Evolutionary conservation across 805 yeast genomes (phyloP).

Genomic region (Candida ovalis): DNA sequence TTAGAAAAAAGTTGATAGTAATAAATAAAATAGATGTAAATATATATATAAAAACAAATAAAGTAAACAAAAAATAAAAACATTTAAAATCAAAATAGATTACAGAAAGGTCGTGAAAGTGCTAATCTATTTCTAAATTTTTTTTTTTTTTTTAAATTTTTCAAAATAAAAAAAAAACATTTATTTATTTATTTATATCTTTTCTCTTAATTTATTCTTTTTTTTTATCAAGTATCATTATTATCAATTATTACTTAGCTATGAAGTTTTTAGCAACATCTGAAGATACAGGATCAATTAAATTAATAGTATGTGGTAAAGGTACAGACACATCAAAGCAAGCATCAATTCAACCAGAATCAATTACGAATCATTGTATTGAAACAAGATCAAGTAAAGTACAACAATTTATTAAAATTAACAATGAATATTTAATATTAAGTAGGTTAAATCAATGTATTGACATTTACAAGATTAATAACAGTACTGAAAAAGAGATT

Average conservation of each 20-base stretch:
- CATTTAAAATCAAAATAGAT: neutral
- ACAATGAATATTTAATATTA: slow-evolving; percentile 37
- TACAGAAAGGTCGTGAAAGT: neutral
- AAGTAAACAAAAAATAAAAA: neutral
- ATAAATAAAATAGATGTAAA: neutral
- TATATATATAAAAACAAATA: neutral
- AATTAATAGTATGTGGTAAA: slow-evolving; percentile 56
- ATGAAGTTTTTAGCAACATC: slow-evolving; percentile 66
- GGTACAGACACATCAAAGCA: slow-evolving; percentile 81
- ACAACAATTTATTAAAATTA: slow-evolving; percentile 25
- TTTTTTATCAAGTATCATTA: neutral
- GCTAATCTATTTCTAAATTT: neutral
- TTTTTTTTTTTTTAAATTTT: neutral
- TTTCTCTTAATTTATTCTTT: neutral
- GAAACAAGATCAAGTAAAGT: slow-evolving; percentile 34
- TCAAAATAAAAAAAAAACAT: no score
- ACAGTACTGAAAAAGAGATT: slow-evolving; percentile 2
- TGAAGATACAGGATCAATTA: slow-evolving; percentile 63
- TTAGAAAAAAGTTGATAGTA: neutral
- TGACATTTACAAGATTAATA: slow-evolving; percentile 33
- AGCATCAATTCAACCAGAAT: slow-evolving; percentile 59
- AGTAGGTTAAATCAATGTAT: slow-evolving; percentile 42
- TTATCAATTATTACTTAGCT: neutral
- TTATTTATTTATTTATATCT: neutral
- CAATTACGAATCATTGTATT: slow-evolving; percentile 34